A percentile compares a stretch with the other conserved stretches of the same genome.
These are phyloP conservation scores for Trypanosoma boissoni DNA, from an alignment of 208 protist species.

Conservation along the genomic window DNA sequence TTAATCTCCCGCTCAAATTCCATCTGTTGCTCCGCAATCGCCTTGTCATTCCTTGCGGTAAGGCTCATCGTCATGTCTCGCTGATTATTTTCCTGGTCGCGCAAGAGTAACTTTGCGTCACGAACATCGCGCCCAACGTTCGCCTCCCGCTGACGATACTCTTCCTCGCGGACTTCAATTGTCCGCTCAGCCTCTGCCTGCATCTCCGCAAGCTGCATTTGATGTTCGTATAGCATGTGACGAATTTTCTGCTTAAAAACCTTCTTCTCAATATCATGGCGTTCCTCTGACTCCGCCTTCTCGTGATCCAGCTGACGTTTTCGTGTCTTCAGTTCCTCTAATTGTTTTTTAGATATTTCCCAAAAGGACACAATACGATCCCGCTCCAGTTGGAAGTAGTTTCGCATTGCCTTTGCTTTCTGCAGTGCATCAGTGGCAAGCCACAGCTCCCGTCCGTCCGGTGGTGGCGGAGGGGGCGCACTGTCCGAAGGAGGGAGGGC, in stretches of 20 bases:
- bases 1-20: slow-evolving; percentile 90
- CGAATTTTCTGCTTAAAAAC: slow-evolving; percentile 98
- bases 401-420: slow-evolving; percentile 93
- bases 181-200: slow-evolving; percentile 89
- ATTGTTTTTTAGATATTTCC: slow-evolving; percentile 93
- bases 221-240: slow-evolving; percentile 95
- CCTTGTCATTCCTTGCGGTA: slow-evolving; percentile 76
- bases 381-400: slow-evolving; percentile 97
- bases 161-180: slow-evolving; percentile 86
- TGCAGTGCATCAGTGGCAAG: slow-evolving; percentile 90
- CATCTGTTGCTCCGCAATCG: slow-evolving; percentile 82
- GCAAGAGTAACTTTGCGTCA: slow-evolving; percentile 82
- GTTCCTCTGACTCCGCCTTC: slow-evolving; percentile 91
- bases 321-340: slow-evolving; percentile 78
- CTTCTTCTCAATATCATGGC: slow-evolving; percentile 94
- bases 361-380: slow-evolving; percentile 96
- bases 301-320: slow-evolving; percentile 92
- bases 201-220: slow-evolving; percentile 88
- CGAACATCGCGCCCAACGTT: slow-evolving; percentile 80
- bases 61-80: slow-evolving; percentile 81
- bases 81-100: slow-evolving; percentile 87
- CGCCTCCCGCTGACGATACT: slow-evolving; percentile 81
- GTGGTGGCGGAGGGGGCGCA: slow-evolving; percentile 12
- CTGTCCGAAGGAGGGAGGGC: slow-evolving; percentile 19
- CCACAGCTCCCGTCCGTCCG: slow-evolving; percentile 77